Percentiles rank a stretch among this genome's conserved stretches.
These are phyloP conservation scores for Saccharomyces uvarum DNA, from an alignment of 1,139 yeast genomes.

Conservation along the genomic window DNA sequence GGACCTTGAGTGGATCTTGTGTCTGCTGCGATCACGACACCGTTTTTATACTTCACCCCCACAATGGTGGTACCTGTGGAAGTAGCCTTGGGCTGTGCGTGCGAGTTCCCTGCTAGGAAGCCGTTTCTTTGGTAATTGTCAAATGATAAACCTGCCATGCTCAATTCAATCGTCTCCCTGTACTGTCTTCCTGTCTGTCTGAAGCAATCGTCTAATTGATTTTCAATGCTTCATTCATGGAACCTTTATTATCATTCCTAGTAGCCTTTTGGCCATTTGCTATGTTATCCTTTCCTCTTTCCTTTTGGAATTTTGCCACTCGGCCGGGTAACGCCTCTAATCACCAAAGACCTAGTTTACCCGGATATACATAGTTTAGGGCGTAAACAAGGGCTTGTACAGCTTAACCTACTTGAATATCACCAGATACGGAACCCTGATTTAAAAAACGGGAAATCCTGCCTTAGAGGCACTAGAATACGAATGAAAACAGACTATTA, in stretches of 20 bases:
- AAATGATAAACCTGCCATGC: conserved; percentile 87
- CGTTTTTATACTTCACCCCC: conserved; percentile 85
- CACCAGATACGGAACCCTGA: not conserved
- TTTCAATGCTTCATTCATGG: not conserved
- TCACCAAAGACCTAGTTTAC: not conserved
- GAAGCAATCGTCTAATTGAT: not conserved
- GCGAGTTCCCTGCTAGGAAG: conserved; percentile 62
- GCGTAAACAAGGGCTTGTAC: not conserved
- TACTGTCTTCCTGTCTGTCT: not conserved
- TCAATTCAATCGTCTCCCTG: not conserved
- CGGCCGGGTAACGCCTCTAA: not conserved
- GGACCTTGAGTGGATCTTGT: conserved; percentile 95
- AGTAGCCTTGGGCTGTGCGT: conserved; percentile 76
- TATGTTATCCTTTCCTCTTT: not conserved
- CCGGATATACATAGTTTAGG: not conserved
- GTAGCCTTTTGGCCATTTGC: not conserved
- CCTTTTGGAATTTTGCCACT: not conserved
- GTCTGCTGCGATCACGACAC: conserved; percentile 97
- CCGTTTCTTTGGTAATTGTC: conserved; percentile 89
- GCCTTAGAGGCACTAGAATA: not conserved
- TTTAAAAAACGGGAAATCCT: not conserved
- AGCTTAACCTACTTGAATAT: not conserved
- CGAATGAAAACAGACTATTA: not conserved
- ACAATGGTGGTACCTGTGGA: conserved; percentile 98
- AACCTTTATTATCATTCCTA: not conserved